Conservation (phyloP, 164 flowering plant genomes). For the Cinnamomum chago region DNA sequence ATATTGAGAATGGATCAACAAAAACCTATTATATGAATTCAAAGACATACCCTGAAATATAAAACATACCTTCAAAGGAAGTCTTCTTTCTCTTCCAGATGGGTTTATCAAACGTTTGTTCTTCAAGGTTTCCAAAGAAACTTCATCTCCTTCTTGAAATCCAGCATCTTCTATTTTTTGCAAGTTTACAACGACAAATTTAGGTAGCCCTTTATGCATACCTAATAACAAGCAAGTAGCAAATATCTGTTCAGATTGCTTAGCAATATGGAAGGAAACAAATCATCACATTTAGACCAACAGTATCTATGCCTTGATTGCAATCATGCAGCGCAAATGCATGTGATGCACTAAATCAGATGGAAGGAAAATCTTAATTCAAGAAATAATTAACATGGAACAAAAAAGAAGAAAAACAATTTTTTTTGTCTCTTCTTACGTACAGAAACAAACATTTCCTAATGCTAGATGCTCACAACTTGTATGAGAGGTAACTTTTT, state of each 20-base stretch:
- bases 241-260: neutral
- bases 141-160: constrained; percentile 89
- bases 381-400: no score
- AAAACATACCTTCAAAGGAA: constrained; percentile 72
- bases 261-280: neutral
- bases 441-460: no score
- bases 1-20: neutral
- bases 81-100: constrained; percentile 89
- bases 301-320: neutral
- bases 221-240: constrained; percentile 35
- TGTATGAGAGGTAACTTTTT: no score
- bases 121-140: constrained; percentile 83
- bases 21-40: neutral
- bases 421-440: neutral
- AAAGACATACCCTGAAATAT: neutral
- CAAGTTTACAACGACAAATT: constrained; percentile 81
- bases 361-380: neutral
- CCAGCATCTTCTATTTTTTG: constrained; percentile 79
- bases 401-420: no score
- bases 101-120: constrained; percentile 83
- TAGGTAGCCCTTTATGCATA: constrained; percentile 87
- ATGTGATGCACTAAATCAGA: neutral
- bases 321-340: neutral
- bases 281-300: neutral
- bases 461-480: no score